Evolutionary conservation across 2,329 filamentous ascomycete genomes (phyloP), one percentile per base, ranked within the genome.

Genomic region (Aspergillus niger): DNA sequence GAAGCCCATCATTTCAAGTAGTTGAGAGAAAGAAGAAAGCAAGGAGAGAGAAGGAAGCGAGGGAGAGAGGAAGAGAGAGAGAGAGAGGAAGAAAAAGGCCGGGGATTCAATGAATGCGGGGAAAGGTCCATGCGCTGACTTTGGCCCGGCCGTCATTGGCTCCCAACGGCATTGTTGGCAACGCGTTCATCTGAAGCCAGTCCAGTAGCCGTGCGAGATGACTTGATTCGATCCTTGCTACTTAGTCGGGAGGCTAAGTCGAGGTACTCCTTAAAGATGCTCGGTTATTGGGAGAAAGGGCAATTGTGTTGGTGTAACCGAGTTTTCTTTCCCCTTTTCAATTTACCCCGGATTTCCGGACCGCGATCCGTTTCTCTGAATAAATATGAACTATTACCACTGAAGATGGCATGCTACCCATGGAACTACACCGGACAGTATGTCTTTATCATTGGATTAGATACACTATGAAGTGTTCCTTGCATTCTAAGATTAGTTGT

Each of bases 81-180:
- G n/a, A 53, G 17, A 20, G n/a, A 53, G 17, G 2, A 20, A 22
- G 26, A 41, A 39, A 38, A 44, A 20, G 58, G 26, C 24, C 47
- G 47, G 30, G 55, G 32, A 15, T 48, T 28, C 32, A 36, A 36
- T 36, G 49, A 63, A 61, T 61, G 59, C 51, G 59, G 59, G 59
- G 59, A 59, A 61, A 55, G 20, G 20, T 28, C 51, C 49, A 28
- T 52, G 38, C 24, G 52, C 57, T 59, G 58, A 60, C 58, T 50
- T 55, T 55, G 28, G 24, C 38, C 28, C 30, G 24, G 10, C 44
- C 52, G 24, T 44, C 41, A 60, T 60, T 60, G 58, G 58, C 52
- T 15, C 30, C 38, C 17, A 8, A 15, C 7, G 15, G 26, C 17
- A 44, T 24, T 5, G 8, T 17, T 28, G 39, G 17, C 41, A 36